phyloP scores from a whole-genome alignment of 2,329 filamentous ascomycete genomes.

The Huntiella bhutanensis region DNA sequence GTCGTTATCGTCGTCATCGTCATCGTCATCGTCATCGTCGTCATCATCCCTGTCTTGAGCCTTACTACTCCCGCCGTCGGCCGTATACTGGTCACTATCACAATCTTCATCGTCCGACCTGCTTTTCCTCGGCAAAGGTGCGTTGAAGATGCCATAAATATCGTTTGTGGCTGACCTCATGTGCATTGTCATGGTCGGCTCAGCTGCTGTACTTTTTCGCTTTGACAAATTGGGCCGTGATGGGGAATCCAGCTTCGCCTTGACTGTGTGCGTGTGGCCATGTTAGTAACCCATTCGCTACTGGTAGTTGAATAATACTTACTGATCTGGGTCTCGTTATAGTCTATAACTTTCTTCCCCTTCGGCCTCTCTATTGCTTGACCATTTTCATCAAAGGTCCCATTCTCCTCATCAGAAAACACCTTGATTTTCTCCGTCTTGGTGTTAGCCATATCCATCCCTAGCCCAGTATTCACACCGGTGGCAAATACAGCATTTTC shows the following conservation, averaged over 20 bases:
- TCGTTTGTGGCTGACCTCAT: slow-evolving; percentile 91
- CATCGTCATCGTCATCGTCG: slow-evolving; percentile 58
- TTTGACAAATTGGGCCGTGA: slow-evolving; percentile 68
- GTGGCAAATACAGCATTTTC: neutral
- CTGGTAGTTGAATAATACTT: slow-evolving; percentile 20
- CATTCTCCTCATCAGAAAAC: neutral
- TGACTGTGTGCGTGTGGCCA: slow-evolving; percentile 35
- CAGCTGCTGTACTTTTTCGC: slow-evolving; percentile 36
- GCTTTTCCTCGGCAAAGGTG: slow-evolving; percentile 37
- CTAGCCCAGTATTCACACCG: no score
- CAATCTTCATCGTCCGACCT: slow-evolving; percentile 3
- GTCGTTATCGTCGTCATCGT: slow-evolving; percentile 64
- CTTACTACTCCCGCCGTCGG: slow-evolving; percentile 16
- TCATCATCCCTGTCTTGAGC: slow-evolving; percentile 24
- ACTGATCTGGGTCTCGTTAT: slow-evolving; percentile 89
- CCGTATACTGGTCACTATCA: slow-evolving; percentile 15
- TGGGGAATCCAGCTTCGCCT: slow-evolving; percentile 82
- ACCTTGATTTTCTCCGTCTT: neutral
- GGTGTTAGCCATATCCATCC: no score
- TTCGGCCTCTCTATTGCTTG: slow-evolving; percentile 17
- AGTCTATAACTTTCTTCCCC: slow-evolving; percentile 67
- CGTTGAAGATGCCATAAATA: slow-evolving; percentile 93
- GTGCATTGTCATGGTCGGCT: slow-evolving; percentile 97
- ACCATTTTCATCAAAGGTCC: slow-evolving; percentile 12
- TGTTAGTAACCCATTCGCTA: neutral